Base-by-base conservation (phyloP, 306 rosid species). In the Hippophae tibetana region DNA sequence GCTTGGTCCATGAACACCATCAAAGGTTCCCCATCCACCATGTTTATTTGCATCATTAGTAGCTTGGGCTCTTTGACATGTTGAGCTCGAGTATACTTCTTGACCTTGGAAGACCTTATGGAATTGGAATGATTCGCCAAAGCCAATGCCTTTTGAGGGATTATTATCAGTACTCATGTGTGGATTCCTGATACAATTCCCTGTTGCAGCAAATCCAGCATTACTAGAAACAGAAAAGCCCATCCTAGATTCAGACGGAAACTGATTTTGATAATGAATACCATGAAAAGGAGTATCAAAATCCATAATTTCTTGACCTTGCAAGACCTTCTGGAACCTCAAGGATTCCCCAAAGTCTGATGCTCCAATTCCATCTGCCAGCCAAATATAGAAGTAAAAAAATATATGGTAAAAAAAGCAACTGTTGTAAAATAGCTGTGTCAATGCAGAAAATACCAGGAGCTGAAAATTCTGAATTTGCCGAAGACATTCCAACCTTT, bases 91-190 rank as follows among this genome's bases (percentile, higher is more conserved):
- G 72, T 82, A 74, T 67, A 88, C 86, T 93, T 93, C 99, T 93
- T 93, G 99, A 93, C 99, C 97, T 93, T 93, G 99, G 97, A 93
- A 93, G 99, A 93, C 99, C 97, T 88, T 86, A 63, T 77, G 97
- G 90, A 86, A 93, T 77, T 86, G 75, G 66, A 76, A 68, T 41
- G 99, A 84, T 75, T 88, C 97, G 52, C 87, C 66, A 72, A 86
- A 88, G 94, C 87, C 83, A 61, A 58, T 76, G 75, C 84, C 80
- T 52, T 75, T 81, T 52, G 78, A 62, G 84, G 80, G 54, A 68
- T 75, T 70, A 71, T 57, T 73, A 58, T 81, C 89, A 70, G 94
- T 77, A 59, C 71, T 64, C 51, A 56, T 38, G 10, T 38, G 71
- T 0, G 83, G 70, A 72, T 73, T 71, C 74, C 92, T 74, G 61